Conservation (phyloP, 352 stramenopile genomes). For the Globisporangium paroecandrum region DNA sequence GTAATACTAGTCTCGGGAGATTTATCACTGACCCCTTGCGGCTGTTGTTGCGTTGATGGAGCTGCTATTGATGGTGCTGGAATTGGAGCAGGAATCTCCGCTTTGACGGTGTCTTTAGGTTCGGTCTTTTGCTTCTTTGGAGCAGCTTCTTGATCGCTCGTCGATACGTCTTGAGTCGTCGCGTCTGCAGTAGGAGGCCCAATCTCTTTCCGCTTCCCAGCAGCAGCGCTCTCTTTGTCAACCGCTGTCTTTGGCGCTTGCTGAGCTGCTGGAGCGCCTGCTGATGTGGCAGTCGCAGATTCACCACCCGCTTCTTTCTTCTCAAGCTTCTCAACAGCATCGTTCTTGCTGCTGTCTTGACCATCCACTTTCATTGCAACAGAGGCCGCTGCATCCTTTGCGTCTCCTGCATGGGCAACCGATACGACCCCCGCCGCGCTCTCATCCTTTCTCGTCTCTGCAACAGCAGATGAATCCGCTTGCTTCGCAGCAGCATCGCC, state of each 20-base stretch:
- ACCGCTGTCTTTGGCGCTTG: background rate
- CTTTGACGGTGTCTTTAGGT: constrained; percentile 3
- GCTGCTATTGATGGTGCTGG: background rate
- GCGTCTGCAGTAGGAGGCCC: background rate
- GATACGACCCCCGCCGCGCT: background rate
- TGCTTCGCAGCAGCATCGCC: background rate
- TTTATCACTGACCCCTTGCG: background rate
- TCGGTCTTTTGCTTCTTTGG: constrained; percentile 16
- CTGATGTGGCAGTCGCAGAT: background rate
- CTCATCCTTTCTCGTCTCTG: background rate
- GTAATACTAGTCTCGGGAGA: background rate
- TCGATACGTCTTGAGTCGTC: background rate
- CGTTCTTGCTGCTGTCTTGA: background rate
- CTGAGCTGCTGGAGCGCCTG: background rate
- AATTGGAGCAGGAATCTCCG: background rate
- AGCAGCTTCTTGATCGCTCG: background rate
- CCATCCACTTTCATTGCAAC: background rate
- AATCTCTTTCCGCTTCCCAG: constrained; percentile 13
- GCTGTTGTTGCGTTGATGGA: background rate
- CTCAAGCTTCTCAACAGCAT: background rate
- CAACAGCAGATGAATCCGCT: background rate
- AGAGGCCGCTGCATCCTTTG: background rate
- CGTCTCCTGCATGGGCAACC: background rate
- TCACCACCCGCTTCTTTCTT: background rate
- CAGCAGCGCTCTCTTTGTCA: background rate